Percentiles rank a stretch among this genome's conserved stretches.
Evolutionary conservation across 306 rosid genomes (phyloP).

Genomic region (Ziziphus jujuba): DNA sequence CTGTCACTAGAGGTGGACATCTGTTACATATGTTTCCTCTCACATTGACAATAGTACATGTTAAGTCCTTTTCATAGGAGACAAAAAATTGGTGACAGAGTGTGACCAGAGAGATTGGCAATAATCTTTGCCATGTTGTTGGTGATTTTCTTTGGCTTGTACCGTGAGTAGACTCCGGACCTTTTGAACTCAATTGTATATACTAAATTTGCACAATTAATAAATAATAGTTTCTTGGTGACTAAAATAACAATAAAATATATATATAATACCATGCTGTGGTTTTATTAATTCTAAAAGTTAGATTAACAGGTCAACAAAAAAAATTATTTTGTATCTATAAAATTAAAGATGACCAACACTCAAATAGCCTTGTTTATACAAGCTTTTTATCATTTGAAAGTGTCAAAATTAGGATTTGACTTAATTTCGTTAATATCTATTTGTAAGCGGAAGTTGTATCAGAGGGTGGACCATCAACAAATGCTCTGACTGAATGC

Average conservation of each 20-base stretch:
- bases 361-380: neutral
- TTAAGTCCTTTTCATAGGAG: constrained; percentile 35
- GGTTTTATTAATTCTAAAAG: too few relatives aligned
- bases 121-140: neutral
- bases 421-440: neutral
- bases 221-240: too few relatives aligned
- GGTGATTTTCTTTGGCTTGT: neutral
- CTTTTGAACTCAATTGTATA: constrained; percentile 10
- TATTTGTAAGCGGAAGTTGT: neutral
- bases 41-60: neutral
- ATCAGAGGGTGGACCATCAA: neutral
- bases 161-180: constrained; percentile 14
- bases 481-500: neutral
- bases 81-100: constrained; percentile 16
- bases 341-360: too few relatives aligned
- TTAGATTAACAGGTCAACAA: too few relatives aligned
- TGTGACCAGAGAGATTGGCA: neutral
- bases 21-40: constrained; percentile 34
- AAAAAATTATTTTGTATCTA: too few relatives aligned
- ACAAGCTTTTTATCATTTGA: neutral
- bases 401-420: neutral
- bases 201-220: neutral
- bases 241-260: too few relatives aligned
- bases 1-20: constrained; percentile 10
- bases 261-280: too few relatives aligned